phyloP scores from a whole-genome alignment of 495 filamentous ascomycete species.

The Apodospora peruviana region DNA sequence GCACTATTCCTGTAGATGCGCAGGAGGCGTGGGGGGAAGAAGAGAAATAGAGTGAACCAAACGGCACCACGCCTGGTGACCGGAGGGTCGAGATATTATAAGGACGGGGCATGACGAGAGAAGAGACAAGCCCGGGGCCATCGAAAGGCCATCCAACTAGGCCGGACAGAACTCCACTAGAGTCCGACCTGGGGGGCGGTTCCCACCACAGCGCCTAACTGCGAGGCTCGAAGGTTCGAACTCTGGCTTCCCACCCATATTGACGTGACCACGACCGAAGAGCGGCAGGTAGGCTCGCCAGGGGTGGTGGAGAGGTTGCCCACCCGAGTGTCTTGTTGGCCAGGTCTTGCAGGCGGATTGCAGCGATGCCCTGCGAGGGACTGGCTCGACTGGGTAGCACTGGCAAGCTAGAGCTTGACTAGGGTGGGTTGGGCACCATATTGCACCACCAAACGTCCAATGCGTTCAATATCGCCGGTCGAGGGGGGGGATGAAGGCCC shows the following conservation, averaged over 20 bases:
- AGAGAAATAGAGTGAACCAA: slow-evolving; percentile 20
- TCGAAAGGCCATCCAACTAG: background rate
- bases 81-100: slow-evolving; percentile 23
- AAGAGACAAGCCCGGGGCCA: slow-evolving; percentile 1
- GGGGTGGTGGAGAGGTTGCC: background rate
- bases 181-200: slow-evolving; percentile 6
- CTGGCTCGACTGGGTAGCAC: background rate
- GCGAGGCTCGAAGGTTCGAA: slow-evolving; percentile 1
- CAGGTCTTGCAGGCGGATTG: background rate
- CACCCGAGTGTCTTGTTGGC: background rate
- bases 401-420: background rate
- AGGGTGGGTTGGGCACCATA: slow-evolving; percentile 16
- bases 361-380: background rate
- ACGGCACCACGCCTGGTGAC: slow-evolving; percentile 17
- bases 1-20: slow-evolving; percentile 28
- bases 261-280: slow-evolving; percentile 1
- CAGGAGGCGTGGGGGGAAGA: slow-evolving; percentile 29
- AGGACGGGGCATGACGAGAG: slow-evolving; percentile 11
- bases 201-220: slow-evolving; percentile 25
- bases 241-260: slow-evolving; percentile 1
- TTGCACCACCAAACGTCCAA: too few relatives aligned
- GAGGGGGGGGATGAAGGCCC: background rate
- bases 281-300: background rate
- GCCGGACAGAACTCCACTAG: background rate
- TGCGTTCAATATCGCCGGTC: slow-evolving; percentile 4